Percentiles rank a stretch among this genome's conserved stretches.
Evolutionary conservation across 805 yeast genomes (phyloP).

Genomic region (Blastobotrys robertii): DNA sequence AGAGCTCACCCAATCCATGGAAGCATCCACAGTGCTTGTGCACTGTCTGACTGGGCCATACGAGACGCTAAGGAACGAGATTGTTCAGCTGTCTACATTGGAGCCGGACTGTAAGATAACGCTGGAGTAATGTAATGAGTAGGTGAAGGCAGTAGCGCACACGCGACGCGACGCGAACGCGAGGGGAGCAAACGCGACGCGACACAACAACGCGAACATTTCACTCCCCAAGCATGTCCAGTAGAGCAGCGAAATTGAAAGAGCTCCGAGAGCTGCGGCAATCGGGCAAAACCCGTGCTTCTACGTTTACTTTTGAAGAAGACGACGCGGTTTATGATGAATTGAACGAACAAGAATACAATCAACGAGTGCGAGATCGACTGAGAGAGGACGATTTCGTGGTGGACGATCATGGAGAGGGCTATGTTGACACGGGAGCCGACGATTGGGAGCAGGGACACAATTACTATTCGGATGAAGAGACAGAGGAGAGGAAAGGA

Average conservation of each 20-base stretch:
- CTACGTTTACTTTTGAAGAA: constrained; percentile 37
- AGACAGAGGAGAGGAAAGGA: constrained; percentile 23
- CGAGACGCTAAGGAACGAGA: too few relatives aligned
- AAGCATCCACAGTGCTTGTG: too few relatives aligned
- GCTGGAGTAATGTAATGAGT: too few relatives aligned
- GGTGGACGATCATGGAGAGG: constrained; percentile 88
- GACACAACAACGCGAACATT: not conserved
- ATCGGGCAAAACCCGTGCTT: constrained; percentile 20
- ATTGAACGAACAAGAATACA: constrained; percentile 70
- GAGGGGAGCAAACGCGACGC: not conserved
- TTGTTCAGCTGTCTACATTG: too few relatives aligned
- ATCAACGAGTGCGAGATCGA: constrained; percentile 68
- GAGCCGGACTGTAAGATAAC: too few relatives aligned
- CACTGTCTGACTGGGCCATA: too few relatives aligned
- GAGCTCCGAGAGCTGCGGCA: constrained; percentile 7
- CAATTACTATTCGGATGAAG: constrained; percentile 23
- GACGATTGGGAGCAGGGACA: constrained; percentile 67
- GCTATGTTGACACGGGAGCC: constrained; percentile 87
- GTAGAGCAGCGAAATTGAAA: constrained; percentile 2
- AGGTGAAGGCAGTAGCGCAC: too few relatives aligned
- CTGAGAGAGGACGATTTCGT: constrained; percentile 86
- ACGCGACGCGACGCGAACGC: too few relatives aligned
- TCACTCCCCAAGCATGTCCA: not conserved
- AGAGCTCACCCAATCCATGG: too few relatives aligned
- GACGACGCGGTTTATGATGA: constrained; percentile 70